These are phyloP conservation scores for Phytopythium boreale DNA, from an alignment of 352 stramenopile genomes.

Conservation along the genomic window DNA sequence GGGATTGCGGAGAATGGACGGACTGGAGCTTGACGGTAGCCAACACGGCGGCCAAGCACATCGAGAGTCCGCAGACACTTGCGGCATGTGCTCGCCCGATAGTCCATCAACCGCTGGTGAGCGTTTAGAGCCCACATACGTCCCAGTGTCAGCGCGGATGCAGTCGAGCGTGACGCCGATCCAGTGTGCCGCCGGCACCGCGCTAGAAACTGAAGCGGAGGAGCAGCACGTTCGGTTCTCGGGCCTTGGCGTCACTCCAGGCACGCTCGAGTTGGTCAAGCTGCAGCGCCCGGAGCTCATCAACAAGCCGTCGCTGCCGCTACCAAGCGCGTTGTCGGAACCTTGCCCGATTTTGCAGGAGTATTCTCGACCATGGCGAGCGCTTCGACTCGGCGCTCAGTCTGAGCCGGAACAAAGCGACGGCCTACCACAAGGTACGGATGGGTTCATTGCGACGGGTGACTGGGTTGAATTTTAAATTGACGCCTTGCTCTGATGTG, in stretches of 20 bases:
- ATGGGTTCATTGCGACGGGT: background rate
- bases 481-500: background rate
- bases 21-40: background rate
- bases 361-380: constrained; percentile 32
- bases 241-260: constrained; percentile 20
- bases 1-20: background rate
- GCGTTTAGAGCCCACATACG: background rate
- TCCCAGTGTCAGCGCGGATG: background rate
- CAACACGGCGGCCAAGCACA: background rate
- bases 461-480: background rate
- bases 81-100: background rate
- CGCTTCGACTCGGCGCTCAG: constrained; percentile 11
- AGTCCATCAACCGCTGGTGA: background rate
- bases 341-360: constrained; percentile 36
- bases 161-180: constrained; percentile 1
- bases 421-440: constrained; percentile 12
- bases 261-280: constrained; percentile 22
- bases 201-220: background rate
- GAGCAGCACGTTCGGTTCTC: constrained; percentile 10
- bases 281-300: constrained; percentile 17
- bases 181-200: background rate
- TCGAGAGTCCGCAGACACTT: background rate
- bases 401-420: background rate
- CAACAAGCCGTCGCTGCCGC: constrained; percentile 16
- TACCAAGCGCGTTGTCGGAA: constrained; percentile 14